These are phyloP conservation scores for Effrenium voratum DNA, from an alignment of 73 alveolate genomes.

Conservation along the genomic window DNA sequence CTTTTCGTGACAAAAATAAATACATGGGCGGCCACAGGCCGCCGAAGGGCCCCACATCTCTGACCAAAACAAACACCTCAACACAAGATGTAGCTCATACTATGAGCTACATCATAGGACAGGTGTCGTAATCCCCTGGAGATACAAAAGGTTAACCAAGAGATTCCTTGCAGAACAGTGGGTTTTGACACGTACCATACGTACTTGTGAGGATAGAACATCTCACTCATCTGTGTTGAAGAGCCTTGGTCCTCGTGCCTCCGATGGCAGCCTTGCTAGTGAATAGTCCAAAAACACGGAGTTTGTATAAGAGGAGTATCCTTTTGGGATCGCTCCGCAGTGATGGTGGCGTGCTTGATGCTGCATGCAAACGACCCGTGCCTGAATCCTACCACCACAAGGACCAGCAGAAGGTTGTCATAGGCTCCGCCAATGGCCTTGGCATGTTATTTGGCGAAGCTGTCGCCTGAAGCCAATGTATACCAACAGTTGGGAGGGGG, in stretches of 20 bases:
- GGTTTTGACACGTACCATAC: not conserved
- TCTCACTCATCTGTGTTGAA: not conserved
- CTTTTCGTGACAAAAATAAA: not conserved
- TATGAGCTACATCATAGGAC: not conserved
- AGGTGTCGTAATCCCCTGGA: too few relatives aligned
- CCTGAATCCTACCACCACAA: conserved; percentile 83
- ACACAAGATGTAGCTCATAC: not conserved
- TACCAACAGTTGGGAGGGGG: too few relatives aligned
- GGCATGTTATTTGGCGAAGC: too few relatives aligned
- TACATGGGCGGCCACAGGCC: not conserved
- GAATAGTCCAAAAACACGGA: too few relatives aligned
- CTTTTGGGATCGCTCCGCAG: not conserved
- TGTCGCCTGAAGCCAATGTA: too few relatives aligned
- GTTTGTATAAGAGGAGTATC: too few relatives aligned
- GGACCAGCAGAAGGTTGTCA: conserved; percentile 82
- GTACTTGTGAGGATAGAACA: not conserved
- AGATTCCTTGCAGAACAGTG: too few relatives aligned
- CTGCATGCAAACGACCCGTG: not conserved
- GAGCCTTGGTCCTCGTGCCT: not conserved
- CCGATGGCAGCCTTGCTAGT: not conserved
- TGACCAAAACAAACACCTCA: not conserved
- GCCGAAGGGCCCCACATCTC: not conserved
- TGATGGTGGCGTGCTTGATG: not conserved
- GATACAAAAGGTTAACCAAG: too few relatives aligned
- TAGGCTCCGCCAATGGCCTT: conserved; percentile 91